Percentiles rank a stretch among this genome's conserved stretches.
These are phyloP conservation scores for Pelagophyceae sp. DNA, from an alignment of 352 stramenopile genomes.

Conservation along the genomic window DNA sequence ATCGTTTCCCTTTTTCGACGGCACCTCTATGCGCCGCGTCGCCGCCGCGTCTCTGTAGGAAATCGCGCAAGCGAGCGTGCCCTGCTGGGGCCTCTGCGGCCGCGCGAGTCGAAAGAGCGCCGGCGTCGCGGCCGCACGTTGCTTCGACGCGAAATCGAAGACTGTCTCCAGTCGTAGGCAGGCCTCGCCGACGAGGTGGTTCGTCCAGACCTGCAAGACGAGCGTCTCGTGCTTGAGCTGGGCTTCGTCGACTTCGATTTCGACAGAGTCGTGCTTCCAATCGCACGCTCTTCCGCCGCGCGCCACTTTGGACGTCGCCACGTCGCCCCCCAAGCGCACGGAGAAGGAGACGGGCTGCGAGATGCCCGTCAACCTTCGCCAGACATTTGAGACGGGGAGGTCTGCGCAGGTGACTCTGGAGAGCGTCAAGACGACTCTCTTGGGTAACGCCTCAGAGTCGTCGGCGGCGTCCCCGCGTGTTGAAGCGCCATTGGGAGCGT, in stretches of 20 bases:
- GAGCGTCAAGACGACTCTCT: neutral
- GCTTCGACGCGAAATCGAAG: neutral
- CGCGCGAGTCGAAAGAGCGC: neutral
- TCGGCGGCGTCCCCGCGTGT: too few species aligned
- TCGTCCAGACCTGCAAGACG: neutral
- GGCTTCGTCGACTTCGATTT: neutral
- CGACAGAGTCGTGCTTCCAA: neutral
- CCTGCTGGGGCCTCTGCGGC: neutral
- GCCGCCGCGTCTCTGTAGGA: neutral
- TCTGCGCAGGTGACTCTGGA: neutral
- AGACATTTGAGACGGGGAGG: neutral
- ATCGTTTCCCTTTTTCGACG: neutral
- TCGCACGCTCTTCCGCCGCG: neutral
- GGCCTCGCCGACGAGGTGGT: neutral
- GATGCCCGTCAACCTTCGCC: neutral
- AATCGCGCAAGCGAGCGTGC: neutral
- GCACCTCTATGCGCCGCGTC: neutral
- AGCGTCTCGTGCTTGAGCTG: neutral
- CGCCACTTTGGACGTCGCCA: neutral
- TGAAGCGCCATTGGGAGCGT: too few species aligned
- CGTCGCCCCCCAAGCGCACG: neutral
- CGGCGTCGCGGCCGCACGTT: neutral
- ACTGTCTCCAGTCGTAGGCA: neutral
- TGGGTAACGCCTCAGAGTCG: too few species aligned
- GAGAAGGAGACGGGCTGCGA: neutral